Conservation (phyloP, 192 early-diverging fungal genomes). For the Spinellus fusiger region DNA sequence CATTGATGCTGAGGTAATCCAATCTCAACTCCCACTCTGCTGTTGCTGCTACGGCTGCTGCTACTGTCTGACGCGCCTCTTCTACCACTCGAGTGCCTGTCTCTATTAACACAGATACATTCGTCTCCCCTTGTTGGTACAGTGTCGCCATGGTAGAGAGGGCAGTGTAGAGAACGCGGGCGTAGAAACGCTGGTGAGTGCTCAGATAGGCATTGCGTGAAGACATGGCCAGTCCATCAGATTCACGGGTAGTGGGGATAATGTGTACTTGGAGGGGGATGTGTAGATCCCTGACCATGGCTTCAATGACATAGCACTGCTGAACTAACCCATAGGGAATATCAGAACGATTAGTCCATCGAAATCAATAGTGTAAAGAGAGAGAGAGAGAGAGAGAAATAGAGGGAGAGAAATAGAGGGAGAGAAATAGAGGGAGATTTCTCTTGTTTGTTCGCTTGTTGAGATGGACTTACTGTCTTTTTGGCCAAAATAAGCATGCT, state of each 20-base stretch:
- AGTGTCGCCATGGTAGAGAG: slow-evolving; percentile 47
- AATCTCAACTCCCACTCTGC: slow-evolving; percentile 49
- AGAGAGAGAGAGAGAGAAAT: too few species aligned
- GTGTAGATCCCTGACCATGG: slow-evolving; percentile 81
- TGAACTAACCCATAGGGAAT: slow-evolving; percentile 40
- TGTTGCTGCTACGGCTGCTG: slow-evolving; percentile 6
- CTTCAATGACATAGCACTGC: slow-evolving; percentile 77
- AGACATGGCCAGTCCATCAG: slow-evolving; percentile 84
- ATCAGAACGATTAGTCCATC: background rate
- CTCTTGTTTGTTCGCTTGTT: too few species aligned
- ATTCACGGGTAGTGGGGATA: slow-evolving; percentile 68
- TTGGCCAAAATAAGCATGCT: slow-evolving; percentile 87
- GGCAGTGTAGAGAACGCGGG: slow-evolving; percentile 70
- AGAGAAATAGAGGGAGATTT: background rate
- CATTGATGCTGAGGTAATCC: slow-evolving; percentile 83
- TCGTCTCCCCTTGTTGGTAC: slow-evolving; percentile 31
- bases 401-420: too few species aligned
- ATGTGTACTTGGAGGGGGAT: slow-evolving; percentile 71
- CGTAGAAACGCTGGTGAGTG: slow-evolving; percentile 57
- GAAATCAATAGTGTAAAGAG: background rate
- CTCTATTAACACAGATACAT: slow-evolving; percentile 39
- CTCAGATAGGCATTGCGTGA: slow-evolving; percentile 85
- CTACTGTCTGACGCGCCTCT: slow-evolving; percentile 33
- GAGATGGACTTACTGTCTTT: slow-evolving; percentile 66
- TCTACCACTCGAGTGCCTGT: slow-evolving; percentile 48